Base-by-base conservation (phyloP, 2,329 filamentous ascomycete genomes). In the Xylariales sp. region DNA sequence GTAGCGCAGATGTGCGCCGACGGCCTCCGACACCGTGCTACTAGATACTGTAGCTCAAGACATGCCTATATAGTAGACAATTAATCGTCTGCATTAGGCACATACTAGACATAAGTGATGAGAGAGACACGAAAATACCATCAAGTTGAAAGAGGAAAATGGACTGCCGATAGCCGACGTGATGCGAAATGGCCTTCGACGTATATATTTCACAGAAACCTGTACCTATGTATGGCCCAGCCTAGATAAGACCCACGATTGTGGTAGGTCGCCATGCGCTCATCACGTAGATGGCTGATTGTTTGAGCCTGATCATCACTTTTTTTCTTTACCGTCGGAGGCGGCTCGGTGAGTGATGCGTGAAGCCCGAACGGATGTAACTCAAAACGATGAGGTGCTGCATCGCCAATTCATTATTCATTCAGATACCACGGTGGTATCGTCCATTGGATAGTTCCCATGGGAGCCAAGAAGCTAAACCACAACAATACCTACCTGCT, bases 271-370 rank as follows among this genome's bases (percentile, higher is more conserved):
- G 36, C 46, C 65, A 53, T 18, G 39, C 16, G 46, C 41, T 46
- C 39, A n/a, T 62, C 16, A 58, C 16, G 39, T 16, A 60, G 14
- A 18, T 41, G 23, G 46, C 28, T 14, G 10, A n/a, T 57, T 18
- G 54, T 63, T 53, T 36, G 30, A 63, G 50, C 39, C 52, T 28
- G 57, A 36, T 57, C 41, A 36, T 57, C 41, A 43, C 57, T 39
- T 67, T 61, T 67, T 57, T 60, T 57, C 43, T 62, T 46, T 53
- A 62, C 43, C 56, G 28, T 58, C 57, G 62, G 65, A 57, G 52
- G 52, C 65, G 56, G 62, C 65, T 68, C 65, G 65, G 65, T 68
- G 65, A 68, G 61, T 68, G 62, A 52, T 62, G 43, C 39, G 32
- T 60, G 61, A 60, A 65, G 48, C 50, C 62, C 53, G 57, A 58